phyloP scores from a whole-genome alignment of 192 early-diverging fungal genomes.

The Dissophora globulifera region DNA sequence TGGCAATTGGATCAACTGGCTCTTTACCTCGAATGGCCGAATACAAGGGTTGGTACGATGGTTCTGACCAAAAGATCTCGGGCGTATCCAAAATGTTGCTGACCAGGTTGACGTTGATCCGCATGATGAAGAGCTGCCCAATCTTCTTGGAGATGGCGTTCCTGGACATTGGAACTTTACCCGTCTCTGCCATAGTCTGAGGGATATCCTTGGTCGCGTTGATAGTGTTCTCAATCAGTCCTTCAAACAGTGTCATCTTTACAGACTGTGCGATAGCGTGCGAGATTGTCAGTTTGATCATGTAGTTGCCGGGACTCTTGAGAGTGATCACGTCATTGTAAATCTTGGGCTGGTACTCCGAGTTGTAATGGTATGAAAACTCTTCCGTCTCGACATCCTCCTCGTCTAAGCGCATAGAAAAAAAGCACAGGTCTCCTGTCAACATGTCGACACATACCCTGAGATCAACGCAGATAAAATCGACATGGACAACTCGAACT shows the following conservation, averaged over 20 bases:
- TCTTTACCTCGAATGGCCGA: slow-evolving; percentile 72
- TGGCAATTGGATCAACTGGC: too few species aligned
- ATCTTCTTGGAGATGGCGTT: slow-evolving; percentile 95
- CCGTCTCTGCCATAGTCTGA: slow-evolving; percentile 91
- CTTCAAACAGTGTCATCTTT: slow-evolving; percentile 94
- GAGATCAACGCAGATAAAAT: slow-evolving; percentile 2
- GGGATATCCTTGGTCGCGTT: slow-evolving; percentile 89
- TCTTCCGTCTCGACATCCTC: slow-evolving; percentile 83
- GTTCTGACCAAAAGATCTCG: slow-evolving; percentile 94
- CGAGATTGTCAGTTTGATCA: slow-evolving; percentile 94
- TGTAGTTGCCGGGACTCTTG: slow-evolving; percentile 78
- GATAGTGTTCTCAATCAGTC: slow-evolving; percentile 92
- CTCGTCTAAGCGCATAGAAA: slow-evolving; percentile 53
- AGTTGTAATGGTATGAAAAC: slow-evolving; percentile 83
- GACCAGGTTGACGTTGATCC: slow-evolving; percentile 90
- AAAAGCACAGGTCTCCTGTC: too few species aligned
- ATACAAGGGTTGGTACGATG: slow-evolving; percentile 82
- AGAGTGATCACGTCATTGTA: slow-evolving; percentile 93
- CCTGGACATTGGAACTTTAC: slow-evolving; percentile 92
- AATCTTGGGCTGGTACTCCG: slow-evolving; percentile 74
- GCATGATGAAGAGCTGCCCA: slow-evolving; percentile 91
- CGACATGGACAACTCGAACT: not conserved
- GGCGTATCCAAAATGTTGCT: slow-evolving; percentile 92
- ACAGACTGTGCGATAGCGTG: slow-evolving; percentile 96
- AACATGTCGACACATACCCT: too few species aligned